Evolutionary conservation across 2,329 filamentous ascomycete genomes (phyloP).

Genomic region (Teratosphaeria pseudoeucalypti): DNA sequence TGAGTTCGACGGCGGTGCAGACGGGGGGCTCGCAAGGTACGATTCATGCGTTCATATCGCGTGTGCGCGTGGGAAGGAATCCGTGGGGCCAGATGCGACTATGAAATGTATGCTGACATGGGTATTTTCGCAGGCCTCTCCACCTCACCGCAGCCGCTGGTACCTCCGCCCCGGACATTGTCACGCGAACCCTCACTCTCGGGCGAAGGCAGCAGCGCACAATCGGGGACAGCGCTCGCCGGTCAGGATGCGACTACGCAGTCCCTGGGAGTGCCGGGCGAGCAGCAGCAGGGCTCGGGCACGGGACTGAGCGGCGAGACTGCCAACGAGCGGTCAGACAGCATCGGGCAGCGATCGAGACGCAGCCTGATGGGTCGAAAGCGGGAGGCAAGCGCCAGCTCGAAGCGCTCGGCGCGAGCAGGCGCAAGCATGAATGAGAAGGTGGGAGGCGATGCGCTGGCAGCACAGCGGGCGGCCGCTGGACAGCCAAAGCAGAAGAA

Average conservation of each 20-base stretch:
- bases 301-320: constrained; percentile 35
- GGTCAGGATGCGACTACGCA: constrained; percentile 5
- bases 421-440: constrained; percentile 30
- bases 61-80: not conserved
- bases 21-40: constrained; percentile 2
- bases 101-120: not conserved
- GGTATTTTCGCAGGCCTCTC: constrained; percentile 9
- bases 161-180: constrained; percentile 9
- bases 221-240: constrained; percentile 6
- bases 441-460: constrained; percentile 23
- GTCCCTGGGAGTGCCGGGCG: constrained; percentile 8
- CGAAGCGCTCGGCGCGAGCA: constrained; percentile 33
- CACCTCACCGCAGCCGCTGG: constrained; percentile 13
- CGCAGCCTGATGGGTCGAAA: constrained; percentile 36
- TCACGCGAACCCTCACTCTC: constrained; percentile 10
- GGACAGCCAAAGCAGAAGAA: constrained; percentile 30
- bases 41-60: not conserved
- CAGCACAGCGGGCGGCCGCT: constrained; percentile 20
- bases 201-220: constrained; percentile 8
- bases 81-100: not conserved
- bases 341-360: constrained; percentile 34
- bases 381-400: constrained; percentile 36
- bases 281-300: constrained; percentile 11
- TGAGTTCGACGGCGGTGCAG: not conserved
- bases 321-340: constrained; percentile 34